phyloP scores from a whole-genome alignment of 1,139 yeast genomes.

The Magnusiomyces ingens region DNA sequence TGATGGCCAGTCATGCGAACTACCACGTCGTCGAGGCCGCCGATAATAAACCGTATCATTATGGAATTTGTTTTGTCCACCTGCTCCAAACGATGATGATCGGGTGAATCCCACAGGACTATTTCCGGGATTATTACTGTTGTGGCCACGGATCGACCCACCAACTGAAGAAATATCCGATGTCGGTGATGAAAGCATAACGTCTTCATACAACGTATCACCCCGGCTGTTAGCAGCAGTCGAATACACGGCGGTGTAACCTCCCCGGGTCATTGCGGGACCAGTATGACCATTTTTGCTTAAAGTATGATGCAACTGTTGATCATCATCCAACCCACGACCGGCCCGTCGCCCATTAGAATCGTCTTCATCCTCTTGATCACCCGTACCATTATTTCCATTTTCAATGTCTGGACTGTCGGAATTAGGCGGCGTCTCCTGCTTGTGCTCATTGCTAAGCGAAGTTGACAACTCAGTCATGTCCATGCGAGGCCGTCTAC shows the following conservation, averaged over 20 bases:
- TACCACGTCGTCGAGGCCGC: constrained; percentile 25
- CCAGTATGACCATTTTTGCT: too few relatives aligned
- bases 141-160: not conserved
- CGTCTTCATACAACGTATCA: constrained; percentile 8
- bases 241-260: too few relatives aligned
- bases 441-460: not conserved
- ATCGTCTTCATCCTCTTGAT: constrained; percentile 1
- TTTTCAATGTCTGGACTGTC: not conserved
- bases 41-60: constrained; percentile 22
- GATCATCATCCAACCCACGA: not conserved
- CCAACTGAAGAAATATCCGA: constrained; percentile 7
- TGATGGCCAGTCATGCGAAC: constrained; percentile 24
- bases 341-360: not conserved
- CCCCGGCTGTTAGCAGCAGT: not conserved
- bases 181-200: constrained; percentile 10
- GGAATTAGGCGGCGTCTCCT: not conserved
- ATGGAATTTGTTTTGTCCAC: not conserved
- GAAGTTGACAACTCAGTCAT: not conserved
- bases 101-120: too few relatives aligned
- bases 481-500: constrained; percentile 3
- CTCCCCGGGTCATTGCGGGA: too few relatives aligned
- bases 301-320: too few relatives aligned
- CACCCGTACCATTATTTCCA: not conserved
- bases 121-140: not conserved
- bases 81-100: too few relatives aligned